Base-by-base conservation (phyloP, 208 protist species). In the Wallacemonas collosoma region DNA sequence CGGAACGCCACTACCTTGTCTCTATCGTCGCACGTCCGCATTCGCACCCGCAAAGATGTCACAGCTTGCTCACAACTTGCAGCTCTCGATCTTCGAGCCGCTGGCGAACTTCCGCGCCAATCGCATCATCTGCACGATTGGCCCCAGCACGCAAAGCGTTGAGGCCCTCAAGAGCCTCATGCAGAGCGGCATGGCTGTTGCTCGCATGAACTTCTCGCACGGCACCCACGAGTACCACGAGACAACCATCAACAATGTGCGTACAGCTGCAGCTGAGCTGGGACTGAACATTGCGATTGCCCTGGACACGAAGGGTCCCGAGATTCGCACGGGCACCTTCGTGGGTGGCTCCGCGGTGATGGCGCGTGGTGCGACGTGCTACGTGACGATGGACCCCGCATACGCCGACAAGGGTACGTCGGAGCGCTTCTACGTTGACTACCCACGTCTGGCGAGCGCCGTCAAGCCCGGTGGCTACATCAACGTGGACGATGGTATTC, bases 191-290 rank as follows among this genome's bases (percentile, higher is more conserved):
- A 98, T 99, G 93, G 98, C 98, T 71, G 90, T 99, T 35, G 94
- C 95, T 15, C 90, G 98, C 68, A 94, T 99, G 84, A 99, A 99
- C 89, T 99, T 99, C 79, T 99, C 97, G 45, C 98, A 99, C 79
- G 98, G 98, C 53, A 91, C 83, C 45, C 89, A 99, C 75, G 97
- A 98, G 86, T 99, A 96, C 82, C 98, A 99, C 85, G 88, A 85
- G 57, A 76, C 70, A 50, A 98, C 97, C 7, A 98, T 99, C 74
- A 86, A 93, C 73, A 99, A 99, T 77, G 82, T 98, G 55, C 93
- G 98, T 65, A 65, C 91, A 68, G 90, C 92, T 1, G 90, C 95
- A 8, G 86, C 88, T n/a, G 88, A 95, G 63, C 84, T 96, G 39
- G 93, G 91, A 47, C 69, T 88, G 43, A 90, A 93, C 68, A 89